phyloP scores from a whole-genome alignment of 2,329 filamentous ascomycete species.

The Byssothecium circinans region DNA sequence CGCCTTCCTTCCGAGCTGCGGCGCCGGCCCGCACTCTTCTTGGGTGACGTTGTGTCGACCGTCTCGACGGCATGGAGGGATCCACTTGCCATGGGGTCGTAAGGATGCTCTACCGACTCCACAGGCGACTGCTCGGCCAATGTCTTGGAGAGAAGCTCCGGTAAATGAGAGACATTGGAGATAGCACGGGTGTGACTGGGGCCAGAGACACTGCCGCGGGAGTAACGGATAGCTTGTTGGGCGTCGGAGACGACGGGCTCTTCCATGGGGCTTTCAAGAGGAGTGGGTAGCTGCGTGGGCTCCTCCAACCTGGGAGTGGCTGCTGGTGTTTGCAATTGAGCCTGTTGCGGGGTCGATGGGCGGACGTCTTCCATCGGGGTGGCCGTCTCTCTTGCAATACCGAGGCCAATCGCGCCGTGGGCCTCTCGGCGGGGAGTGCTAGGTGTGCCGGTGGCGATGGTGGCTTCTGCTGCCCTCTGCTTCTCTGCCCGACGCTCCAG shows the following conservation, averaged over 20 bases:
- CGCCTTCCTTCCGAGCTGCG: constrained; percentile 42
- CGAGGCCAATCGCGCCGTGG: constrained; percentile 51
- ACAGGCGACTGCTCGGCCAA: constrained; percentile 33
- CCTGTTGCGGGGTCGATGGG: constrained; percentile 41
- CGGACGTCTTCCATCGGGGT: constrained; percentile 57
- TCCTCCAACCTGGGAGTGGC: constrained; percentile 23
- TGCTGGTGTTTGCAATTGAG: constrained; percentile 10
- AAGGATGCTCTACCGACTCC: constrained; percentile 47
- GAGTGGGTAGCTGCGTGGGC: constrained; percentile 37
- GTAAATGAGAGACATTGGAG: constrained; percentile 58
- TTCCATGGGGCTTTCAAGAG: constrained; percentile 48
- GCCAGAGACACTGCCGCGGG: constrained; percentile 50
- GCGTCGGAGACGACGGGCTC: constrained; percentile 54
- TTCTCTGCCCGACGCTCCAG: constrained; percentile 68
- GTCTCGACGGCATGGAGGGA: constrained; percentile 38
- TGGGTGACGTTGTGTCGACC: constrained; percentile 30
- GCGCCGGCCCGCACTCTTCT: constrained; percentile 29
- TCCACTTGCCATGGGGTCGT: constrained; percentile 35
- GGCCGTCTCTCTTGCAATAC: constrained; percentile 58
- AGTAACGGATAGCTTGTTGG: constrained; percentile 51
- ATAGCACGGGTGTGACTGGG: constrained; percentile 51
- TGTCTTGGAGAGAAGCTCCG: constrained; percentile 51
- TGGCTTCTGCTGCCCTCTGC: constrained; percentile 60
- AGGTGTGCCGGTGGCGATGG: constrained; percentile 55
- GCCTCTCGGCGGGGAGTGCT: constrained; percentile 59